Evolutionary conservation across 75 land plant genomes (phyloP).

Genomic region (Sequoia sempervirens): DNA sequence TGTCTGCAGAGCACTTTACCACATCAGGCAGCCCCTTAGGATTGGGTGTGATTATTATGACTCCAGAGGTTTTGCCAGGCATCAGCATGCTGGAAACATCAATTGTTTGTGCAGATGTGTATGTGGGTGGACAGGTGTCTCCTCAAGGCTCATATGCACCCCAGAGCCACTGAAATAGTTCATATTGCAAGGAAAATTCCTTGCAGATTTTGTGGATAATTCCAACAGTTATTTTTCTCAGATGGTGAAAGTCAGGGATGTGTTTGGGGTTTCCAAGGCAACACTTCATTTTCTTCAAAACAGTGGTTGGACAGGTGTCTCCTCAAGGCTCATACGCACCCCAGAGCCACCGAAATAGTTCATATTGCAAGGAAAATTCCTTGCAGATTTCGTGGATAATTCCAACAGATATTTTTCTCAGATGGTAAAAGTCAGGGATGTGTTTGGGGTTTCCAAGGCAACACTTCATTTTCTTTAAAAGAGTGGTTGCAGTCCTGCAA

Average conservation of each 20-base stretch:
- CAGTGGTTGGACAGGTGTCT: background rate
- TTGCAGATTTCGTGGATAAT: slow-evolving; percentile 27
- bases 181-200: slow-evolving; percentile 19
- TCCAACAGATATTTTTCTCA: slow-evolving; percentile 17
- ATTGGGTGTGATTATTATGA: slow-evolving; percentile 17
- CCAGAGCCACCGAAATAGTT: slow-evolving; percentile 24
- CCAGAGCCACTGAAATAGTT: slow-evolving; percentile 24
- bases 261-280: slow-evolving; percentile 29
- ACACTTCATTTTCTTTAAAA: slow-evolving; percentile 34
- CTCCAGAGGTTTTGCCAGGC: slow-evolving; percentile 25
- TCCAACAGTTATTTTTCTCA: slow-evolving; percentile 17
- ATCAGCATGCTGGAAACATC: slow-evolving; percentile 43
- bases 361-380: slow-evolving; percentile 19
- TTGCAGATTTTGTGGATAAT: slow-evolving; percentile 26
- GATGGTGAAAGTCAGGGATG: slow-evolving; percentile 22
- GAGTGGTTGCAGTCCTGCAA: slow-evolving; percentile 3
- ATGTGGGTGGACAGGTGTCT: slow-evolving; percentile 17
- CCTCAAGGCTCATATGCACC: slow-evolving; percentile 1
- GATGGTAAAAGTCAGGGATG: slow-evolving; percentile 21
- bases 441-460: slow-evolving; percentile 29
- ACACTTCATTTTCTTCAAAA: slow-evolving; percentile 34
- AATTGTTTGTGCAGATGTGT: slow-evolving; percentile 28
- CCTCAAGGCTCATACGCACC: slow-evolving; percentile 1
- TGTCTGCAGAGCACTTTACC: no score
- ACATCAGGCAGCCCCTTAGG: slow-evolving; percentile 22